Evolutionary conservation across 305 asterid genomes (phyloP).

Genomic region (Rubia peregrina): DNA sequence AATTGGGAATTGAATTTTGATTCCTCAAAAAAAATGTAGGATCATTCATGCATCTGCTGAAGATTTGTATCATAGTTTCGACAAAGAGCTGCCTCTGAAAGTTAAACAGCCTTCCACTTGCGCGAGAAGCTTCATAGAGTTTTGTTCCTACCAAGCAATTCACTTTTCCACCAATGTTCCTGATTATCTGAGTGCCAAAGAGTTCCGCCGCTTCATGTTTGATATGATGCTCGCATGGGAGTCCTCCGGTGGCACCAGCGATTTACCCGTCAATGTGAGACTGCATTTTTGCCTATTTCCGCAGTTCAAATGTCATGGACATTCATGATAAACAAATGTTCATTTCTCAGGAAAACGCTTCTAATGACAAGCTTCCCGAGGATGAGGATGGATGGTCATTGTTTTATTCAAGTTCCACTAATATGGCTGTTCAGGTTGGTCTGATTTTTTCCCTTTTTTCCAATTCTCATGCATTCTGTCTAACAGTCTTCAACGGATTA

Average conservation of each 20-base stretch:
- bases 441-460: background rate
- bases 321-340: slow-evolving; percentile 8
- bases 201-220: slow-evolving; percentile 65
- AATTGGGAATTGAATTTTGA: background rate
- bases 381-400: slow-evolving; percentile 76
- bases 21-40: slow-evolving; percentile 28
- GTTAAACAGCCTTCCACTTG: slow-evolving; percentile 43
- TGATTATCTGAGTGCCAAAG: slow-evolving; percentile 59
- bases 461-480: background rate
- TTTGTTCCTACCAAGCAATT: slow-evolving; percentile 68
- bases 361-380: slow-evolving; percentile 52
- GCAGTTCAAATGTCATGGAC: background rate
- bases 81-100: slow-evolving; percentile 48
- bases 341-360: slow-evolving; percentile 42
- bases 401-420: slow-evolving; percentile 71
- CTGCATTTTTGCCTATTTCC: slow-evolving; percentile 13
- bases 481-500: background rate
- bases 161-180: slow-evolving; percentile 36
- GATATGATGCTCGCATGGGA: slow-evolving; percentile 99
- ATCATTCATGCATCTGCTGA: slow-evolving; percentile 46
- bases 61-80: slow-evolving; percentile 53
- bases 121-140: slow-evolving; percentile 77
- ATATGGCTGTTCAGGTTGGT: slow-evolving; percentile 86
- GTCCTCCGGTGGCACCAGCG: slow-evolving; percentile 48
- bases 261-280: slow-evolving; percentile 41